Base-by-base conservation (phyloP, 768 basidiomycete species). In the Strobilomyces confusus region DNA sequence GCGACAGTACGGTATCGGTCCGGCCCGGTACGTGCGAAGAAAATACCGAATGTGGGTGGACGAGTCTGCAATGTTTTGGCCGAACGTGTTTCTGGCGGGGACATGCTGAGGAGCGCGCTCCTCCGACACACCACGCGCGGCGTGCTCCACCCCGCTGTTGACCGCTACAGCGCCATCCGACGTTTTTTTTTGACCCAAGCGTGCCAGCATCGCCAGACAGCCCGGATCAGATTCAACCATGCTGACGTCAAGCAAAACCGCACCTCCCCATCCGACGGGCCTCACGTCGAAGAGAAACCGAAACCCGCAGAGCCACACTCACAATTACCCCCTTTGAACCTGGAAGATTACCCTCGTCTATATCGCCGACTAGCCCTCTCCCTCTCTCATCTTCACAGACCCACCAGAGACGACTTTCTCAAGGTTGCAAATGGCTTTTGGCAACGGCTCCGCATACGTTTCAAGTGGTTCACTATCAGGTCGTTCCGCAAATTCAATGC, bases 391-490 rank as follows among this genome's bases (percentile, higher is more conserved):
- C 75, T 82, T 44, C 84, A 83, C 57, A 77, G 87, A 34, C 95
- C 94, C 1, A 90, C 92, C 0, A 82, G 86, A 40, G 94, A 97
- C 42, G 92, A 98, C 65, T 86, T 98, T 54, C 78, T 98, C 33
- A 82, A 80, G 19, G 87, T 92, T 4, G 86, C 95, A 4, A 88
- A 80, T 29, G 85, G 87, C n/a, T 94, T 95, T 68, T 93, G 93
- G 86, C 82, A 95, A 59, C 83, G 97, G 3, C 69, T 88, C 22
- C 80, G 86, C 20, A 89, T 98, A 60, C 82, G 92, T n/a, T 92
- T 98, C 75, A 93, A 93, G 67, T 99, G 97, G 97, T 89, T 94
- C 59, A 92, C 92, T 12, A 95, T 98, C 62, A 80, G 91, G 57
- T 92, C 91, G 5, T 99, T 97, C 73, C 83, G 95, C 44, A 86